These are phyloP conservation scores for Pestalotiopsis sp. DNA, from an alignment of 2,329 filamentous ascomycete genomes.

Conservation along the genomic window DNA sequence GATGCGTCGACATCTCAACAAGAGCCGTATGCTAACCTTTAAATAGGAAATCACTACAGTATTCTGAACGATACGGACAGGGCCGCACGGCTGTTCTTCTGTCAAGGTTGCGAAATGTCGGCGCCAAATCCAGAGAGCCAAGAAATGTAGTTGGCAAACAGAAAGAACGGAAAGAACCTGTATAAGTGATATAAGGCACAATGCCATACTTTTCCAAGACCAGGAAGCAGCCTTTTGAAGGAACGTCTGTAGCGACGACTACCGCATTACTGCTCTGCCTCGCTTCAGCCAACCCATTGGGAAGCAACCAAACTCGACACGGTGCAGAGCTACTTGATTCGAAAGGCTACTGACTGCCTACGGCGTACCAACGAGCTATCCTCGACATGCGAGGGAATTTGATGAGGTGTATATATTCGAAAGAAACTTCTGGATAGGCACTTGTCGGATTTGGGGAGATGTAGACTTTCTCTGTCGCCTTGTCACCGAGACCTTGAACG, in stretches of 20 bases:
- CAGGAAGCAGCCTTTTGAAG: not conserved
- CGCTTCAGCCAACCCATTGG: too few species aligned
- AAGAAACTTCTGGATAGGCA: not conserved
- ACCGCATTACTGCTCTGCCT: too few species aligned
- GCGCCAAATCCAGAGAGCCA: constrained; percentile 28
- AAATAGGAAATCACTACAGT: constrained; percentile 85
- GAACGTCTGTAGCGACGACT: too few species aligned
- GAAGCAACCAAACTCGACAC: too few species aligned
- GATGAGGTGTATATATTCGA: not conserved
- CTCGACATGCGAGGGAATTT: too few species aligned
- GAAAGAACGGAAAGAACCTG: not conserved
- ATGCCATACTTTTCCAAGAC: not conserved
- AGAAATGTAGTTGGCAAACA: constrained; percentile 11
- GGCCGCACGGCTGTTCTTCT: constrained; percentile 84
- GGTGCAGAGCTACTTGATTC: too few species aligned
- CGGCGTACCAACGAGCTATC: too few species aligned
- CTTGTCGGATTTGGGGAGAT: not conserved
- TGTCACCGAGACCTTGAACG: not conserved
- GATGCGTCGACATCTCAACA: too few species aligned
- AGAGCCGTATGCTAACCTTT: constrained; percentile 14
- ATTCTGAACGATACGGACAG: constrained; percentile 79
- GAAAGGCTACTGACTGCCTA: too few species aligned
- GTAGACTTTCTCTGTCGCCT: not conserved
- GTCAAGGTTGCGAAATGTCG: constrained; percentile 74
- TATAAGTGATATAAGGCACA: not conserved